A percentile compares a stretch with the other conserved stretches of the same genome.
Conservation (phyloP, 2,329 filamentous ascomycete species). For the Alternaria consortialis region DNA sequence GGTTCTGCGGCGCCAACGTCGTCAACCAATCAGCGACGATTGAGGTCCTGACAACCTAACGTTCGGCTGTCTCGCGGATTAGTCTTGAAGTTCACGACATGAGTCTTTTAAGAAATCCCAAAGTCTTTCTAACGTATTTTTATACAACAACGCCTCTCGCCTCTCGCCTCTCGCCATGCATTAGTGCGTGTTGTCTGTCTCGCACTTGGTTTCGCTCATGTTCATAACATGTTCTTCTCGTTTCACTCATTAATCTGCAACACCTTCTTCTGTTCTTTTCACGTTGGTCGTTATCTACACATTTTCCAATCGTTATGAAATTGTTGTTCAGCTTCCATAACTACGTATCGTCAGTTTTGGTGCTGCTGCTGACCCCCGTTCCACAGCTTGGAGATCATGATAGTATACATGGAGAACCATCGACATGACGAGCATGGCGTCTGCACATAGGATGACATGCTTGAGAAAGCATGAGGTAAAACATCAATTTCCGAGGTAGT, state of each 20-base stretch:
- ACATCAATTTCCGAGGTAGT: neutral
- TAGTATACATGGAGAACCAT: neutral
- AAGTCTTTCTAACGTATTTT: neutral
- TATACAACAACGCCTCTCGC: too few species aligned
- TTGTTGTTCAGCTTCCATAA: neutral
- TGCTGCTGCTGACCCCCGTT: neutral
- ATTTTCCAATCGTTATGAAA: neutral
- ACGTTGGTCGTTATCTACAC: neutral
- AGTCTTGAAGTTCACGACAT: neutral
- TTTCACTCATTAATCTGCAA: neutral
- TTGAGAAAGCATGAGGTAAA: accelerated
- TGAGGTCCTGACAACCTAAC: slow-evolving; percentile 11
- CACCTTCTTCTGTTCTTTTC: neutral
- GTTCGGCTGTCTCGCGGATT: neutral
- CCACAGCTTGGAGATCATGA: neutral
- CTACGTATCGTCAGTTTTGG: neutral
- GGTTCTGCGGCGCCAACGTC: slow-evolving; percentile 23
- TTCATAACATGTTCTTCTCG: neutral
- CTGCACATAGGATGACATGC: neutral
- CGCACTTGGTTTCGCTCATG: too few species aligned
- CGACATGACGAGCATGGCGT: too few species aligned
- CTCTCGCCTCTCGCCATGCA: accelerated
- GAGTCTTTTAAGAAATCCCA: neutral
- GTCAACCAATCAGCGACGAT: slow-evolving; percentile 29
- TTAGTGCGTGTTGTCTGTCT: accelerated